phyloP scores from a whole-genome alignment of 2,329 filamentous ascomycete genomes.

The Xylariaceae sp. region DNA sequence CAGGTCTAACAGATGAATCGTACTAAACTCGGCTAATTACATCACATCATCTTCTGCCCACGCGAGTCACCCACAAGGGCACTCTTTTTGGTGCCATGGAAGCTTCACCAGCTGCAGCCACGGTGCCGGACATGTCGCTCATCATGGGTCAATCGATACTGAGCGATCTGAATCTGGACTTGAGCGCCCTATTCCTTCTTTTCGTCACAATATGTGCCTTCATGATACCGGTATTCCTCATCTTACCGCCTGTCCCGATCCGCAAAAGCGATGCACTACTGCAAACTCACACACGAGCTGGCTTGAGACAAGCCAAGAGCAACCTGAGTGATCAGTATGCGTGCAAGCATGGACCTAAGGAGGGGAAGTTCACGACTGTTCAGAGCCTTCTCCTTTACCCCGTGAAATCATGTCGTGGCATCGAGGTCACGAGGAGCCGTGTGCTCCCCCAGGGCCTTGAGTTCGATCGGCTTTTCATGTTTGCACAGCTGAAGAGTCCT shows the following conservation, averaged over 20 bases:
- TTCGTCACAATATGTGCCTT: conserved; percentile 41
- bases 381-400: conserved; percentile 78
- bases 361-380: conserved; percentile 29
- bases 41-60: neutral
- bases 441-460: conserved; percentile 69
- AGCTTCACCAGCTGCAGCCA: neutral
- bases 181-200: conserved; percentile 25
- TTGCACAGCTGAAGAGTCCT: conserved; percentile 64
- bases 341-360: conserved; percentile 18
- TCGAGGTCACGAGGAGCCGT: conserved; percentile 66
- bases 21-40: neutral
- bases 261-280: conserved; percentile 52
- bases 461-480: conserved; percentile 79
- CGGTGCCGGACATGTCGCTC: neutral
- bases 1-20: conserved; percentile 6
- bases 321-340: conserved; percentile 33
- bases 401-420: conserved; percentile 75
- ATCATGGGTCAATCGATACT: conserved; percentile 17
- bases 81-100: neutral
- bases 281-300: conserved; percentile 53
- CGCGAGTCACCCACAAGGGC: neutral
- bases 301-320: conserved; percentile 38
- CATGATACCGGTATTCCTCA: conserved; percentile 50
- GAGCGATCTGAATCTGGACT: conserved; percentile 24
- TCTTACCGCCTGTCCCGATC: conserved; percentile 54